Evolutionary conservation across 2,329 filamentous ascomycete genomes (phyloP).

Genomic region (Macrophomina tecta): DNA sequence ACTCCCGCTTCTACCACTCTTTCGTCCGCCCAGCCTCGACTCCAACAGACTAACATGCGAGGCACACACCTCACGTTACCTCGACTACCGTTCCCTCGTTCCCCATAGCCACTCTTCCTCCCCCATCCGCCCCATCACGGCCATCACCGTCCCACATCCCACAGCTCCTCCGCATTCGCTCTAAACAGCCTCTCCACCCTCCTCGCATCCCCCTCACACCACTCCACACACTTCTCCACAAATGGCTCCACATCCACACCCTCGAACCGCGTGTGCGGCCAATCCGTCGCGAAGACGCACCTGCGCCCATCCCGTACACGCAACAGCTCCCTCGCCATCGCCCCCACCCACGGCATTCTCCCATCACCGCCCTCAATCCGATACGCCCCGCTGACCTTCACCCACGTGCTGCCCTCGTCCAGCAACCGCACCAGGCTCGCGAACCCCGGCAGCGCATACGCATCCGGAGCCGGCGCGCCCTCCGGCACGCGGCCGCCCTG

Average conservation of each 20-base stretch:
- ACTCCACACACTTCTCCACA: constrained; percentile 59
- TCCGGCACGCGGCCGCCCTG: neutral
- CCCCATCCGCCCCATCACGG: too few relatives aligned
- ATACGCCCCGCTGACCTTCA: constrained; percentile 67
- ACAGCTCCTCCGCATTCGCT: constrained; percentile 62
- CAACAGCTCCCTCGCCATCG: constrained; percentile 58
- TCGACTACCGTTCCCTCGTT: neutral
- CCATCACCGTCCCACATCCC: constrained; percentile 36
- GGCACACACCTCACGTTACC: neutral
- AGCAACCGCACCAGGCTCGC: constrained; percentile 56
- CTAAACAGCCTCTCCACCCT: constrained; percentile 60
- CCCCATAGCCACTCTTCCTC: neutral
- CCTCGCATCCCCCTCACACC: constrained; percentile 55
- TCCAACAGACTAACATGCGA: neutral
- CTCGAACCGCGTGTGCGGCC: constrained; percentile 69
- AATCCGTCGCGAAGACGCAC: constrained; percentile 66
- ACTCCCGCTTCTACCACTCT: neutral
- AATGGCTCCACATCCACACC: constrained; percentile 62
- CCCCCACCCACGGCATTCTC: constrained; percentile 54
- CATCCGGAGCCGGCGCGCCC: constrained; percentile 37
- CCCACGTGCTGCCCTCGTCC: constrained; percentile 56
- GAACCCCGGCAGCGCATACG: constrained; percentile 58
- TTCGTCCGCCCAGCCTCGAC: neutral
- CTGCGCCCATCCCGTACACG: constrained; percentile 56
- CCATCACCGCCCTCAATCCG: constrained; percentile 54